Evolutionary conservation across 2,329 filamentous ascomycete species (phyloP).

Genomic region (Neofusicoccum parvum): DNA sequence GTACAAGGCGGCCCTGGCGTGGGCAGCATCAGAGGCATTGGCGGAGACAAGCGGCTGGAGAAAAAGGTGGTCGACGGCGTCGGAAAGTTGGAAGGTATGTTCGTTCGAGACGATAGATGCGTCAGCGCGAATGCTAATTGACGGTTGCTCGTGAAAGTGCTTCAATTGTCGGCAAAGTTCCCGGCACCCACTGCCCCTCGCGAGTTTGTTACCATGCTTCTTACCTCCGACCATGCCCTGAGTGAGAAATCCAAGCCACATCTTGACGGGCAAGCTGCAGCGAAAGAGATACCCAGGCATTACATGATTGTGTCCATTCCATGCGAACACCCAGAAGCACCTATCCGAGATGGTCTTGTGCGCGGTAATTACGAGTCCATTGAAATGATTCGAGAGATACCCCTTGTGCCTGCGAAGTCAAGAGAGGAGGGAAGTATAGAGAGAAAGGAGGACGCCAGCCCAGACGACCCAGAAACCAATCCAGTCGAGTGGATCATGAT

Average conservation of each 20-base stretch:
- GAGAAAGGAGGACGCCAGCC: slow-evolving; percentile 28
- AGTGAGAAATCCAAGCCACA: slow-evolving; percentile 46
- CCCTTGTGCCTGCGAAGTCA: slow-evolving; percentile 49
- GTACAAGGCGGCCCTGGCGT: slow-evolving; percentile 69
- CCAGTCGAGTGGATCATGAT: slow-evolving; percentile 92
- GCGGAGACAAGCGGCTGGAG: slow-evolving; percentile 75
- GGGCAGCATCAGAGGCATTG: slow-evolving; percentile 80
- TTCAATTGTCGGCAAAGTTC: slow-evolving; percentile 85
- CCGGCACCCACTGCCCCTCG: slow-evolving; percentile 84
- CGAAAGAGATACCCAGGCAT: slow-evolving; percentile 59
- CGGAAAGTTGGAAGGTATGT: slow-evolving; percentile 64
- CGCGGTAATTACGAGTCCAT: slow-evolving; percentile 88
- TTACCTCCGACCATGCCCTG: slow-evolving; percentile 64
- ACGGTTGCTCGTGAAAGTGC: slow-evolving; percentile 57
- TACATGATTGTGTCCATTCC: slow-evolving; percentile 89
- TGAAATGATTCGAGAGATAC: slow-evolving; percentile 85
- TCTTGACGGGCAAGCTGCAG: slow-evolving; percentile 32
- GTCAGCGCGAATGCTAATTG: not conserved
- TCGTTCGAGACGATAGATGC: slow-evolving; percentile 19
- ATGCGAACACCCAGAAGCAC: slow-evolving; percentile 73
- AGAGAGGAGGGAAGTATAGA: slow-evolving; percentile 41
- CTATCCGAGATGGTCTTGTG: slow-evolving; percentile 71
- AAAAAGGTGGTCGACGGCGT: slow-evolving; percentile 59
- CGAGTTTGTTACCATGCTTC: slow-evolving; percentile 81
- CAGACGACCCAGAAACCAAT: slow-evolving; percentile 56